Evolutionary conservation across 331 rosid species (phyloP), one percentile per base, ranked within the genome.

Genomic region (Quercus lobata): DNA sequence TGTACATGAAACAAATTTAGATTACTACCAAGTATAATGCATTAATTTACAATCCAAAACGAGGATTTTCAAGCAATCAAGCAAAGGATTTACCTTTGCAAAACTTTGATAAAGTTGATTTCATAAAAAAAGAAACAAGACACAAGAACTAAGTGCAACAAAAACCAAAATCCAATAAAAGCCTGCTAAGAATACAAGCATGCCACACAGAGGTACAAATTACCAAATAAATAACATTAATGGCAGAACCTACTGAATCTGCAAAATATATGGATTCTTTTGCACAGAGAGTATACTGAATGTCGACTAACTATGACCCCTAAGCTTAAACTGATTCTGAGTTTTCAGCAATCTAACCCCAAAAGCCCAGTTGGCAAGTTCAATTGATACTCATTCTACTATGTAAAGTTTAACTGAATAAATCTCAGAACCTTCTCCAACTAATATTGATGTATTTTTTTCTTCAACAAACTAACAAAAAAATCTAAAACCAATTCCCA

Each of bases 41-140:
- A 30, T 18, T 5, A 25, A 49, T 58, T 14, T 65, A 65, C 7
- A 27, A 65, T 68, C 34, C 68, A 55, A 27, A 72, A 34, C 41
- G 44, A 52, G 21, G 37, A 70, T 72, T 55, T 71, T 54, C 78
- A 79, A 61, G 69, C 34, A 46, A 61, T 63, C 71, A 69, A 66
- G 81, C 10, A 52, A 70, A 62, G 34, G 4, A 2, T 61, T 54
- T 34, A 9, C 30, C 44, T 53, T 52, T 17, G 7, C 34, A 22
- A 71, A 71, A 16, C 46, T 19, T 61, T 53, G 30, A 75, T 32
- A 15, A 29, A 79, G 73, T 24, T 37, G 74, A 52, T 63, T 21
- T 25, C 32, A 68, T n/a, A 35, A 46, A 69, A 69, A 83, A 16
- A 78, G 53, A 69, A 1, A 25, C 27, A 65, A 24, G 24, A 53